Evolutionary conservation across 805 yeast species (phyloP).

Genomic region (Metschnikowia cubensis): DNA sequence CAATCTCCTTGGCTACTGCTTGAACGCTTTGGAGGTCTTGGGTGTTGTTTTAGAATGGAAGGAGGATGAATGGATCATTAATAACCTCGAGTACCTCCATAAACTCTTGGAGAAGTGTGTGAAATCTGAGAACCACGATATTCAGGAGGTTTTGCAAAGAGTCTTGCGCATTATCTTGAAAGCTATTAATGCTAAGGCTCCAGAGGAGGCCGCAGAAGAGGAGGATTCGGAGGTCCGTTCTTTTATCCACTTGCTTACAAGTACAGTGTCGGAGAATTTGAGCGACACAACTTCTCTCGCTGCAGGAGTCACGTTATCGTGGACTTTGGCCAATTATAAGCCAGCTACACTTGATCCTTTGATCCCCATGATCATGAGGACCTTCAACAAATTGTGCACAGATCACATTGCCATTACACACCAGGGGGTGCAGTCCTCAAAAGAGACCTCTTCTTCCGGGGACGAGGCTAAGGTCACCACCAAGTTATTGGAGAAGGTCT

Average conservation of each 20-base stretch:
- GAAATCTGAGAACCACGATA: constrained; percentile 77
- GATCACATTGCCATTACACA: constrained; percentile 74
- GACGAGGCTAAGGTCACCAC: constrained; percentile 80
- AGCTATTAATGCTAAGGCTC: constrained; percentile 52
- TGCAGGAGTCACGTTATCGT: constrained; percentile 79
- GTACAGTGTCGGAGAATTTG: constrained; percentile 77
- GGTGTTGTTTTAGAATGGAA: constrained; percentile 80
- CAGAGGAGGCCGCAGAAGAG: constrained; percentile 40
- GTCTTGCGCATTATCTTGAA: constrained; percentile 65
- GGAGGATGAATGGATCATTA: constrained; percentile 70
- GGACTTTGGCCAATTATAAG: constrained; percentile 72
- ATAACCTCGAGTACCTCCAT: constrained; percentile 65
- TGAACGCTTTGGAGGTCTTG: constrained; percentile 88
- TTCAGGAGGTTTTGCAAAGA: constrained; percentile 78
- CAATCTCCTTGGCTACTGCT: constrained; percentile 69
- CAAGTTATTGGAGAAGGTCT: constrained; percentile 65
- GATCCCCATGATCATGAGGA: constrained; percentile 74
- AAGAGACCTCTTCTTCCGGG: constrained; percentile 41
- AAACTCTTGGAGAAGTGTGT: constrained; percentile 75
- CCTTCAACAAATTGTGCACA: constrained; percentile 83
- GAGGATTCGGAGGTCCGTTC: constrained; percentile 59
- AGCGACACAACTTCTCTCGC: constrained; percentile 71
- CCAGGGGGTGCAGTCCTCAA: constrained; percentile 34
- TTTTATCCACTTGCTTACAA: constrained; percentile 57
- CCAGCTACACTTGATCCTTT: constrained; percentile 74